phyloP scores from a whole-genome alignment of 2,329 filamentous ascomycete species.

The Whalleya microplaca region DNA sequence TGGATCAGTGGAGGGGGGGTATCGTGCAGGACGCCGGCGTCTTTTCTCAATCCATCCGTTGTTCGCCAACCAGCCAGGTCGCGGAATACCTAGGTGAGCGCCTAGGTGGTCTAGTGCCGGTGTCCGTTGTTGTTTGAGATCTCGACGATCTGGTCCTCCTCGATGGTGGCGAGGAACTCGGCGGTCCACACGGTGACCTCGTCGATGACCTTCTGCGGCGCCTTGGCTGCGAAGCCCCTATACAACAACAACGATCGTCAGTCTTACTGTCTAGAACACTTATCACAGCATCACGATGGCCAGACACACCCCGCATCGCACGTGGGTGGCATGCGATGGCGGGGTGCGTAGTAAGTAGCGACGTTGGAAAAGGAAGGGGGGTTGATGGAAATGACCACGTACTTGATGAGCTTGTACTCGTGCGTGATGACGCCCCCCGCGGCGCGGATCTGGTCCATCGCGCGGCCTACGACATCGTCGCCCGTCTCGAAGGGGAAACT shows the following conservation, averaged over 20 bases:
- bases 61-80: too few relatives aligned
- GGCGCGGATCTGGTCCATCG: constrained; percentile 70
- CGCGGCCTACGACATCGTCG: constrained; percentile 67
- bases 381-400: constrained; percentile 39
- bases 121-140: constrained; percentile 38
- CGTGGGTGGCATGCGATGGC: not conserved
- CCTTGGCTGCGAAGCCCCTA: constrained; percentile 79
- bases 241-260: constrained; percentile 28
- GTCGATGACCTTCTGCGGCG: constrained; percentile 70
- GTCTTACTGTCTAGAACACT: constrained; percentile 7
- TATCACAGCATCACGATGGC: not conserved
- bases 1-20: constrained; percentile 6
- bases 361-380: not conserved
- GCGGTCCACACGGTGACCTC: constrained; percentile 63
- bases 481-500: constrained; percentile 74
- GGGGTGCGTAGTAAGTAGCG: not conserved
- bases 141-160: constrained; percentile 75
- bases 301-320: not conserved
- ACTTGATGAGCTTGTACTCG: constrained; percentile 72
- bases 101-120: constrained; percentile 11
- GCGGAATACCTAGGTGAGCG: too few relatives aligned
- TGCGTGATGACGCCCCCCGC: constrained; percentile 80
- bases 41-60: too few relatives aligned
- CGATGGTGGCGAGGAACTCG: constrained; percentile 67
- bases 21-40: constrained; percentile 18